phyloP scores from a whole-genome alignment of 495 filamentous ascomycete species.

The Aspergillus steynii region DNA sequence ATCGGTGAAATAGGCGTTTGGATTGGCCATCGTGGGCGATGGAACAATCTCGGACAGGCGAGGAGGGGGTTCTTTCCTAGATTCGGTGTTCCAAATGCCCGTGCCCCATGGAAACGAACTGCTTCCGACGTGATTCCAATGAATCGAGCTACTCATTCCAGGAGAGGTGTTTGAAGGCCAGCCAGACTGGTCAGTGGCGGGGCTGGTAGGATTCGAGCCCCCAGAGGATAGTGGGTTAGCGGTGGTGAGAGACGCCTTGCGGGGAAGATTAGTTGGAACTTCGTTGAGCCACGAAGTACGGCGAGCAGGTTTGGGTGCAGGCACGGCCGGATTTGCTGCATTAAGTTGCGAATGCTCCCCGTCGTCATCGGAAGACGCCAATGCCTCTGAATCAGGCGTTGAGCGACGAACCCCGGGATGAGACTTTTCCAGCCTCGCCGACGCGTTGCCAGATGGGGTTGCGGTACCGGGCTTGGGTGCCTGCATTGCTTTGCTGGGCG shows the following conservation, averaged over 20 bases:
- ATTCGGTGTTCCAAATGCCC: constrained; percentile 74
- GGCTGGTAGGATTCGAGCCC: constrained; percentile 72
- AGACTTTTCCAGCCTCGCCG: constrained; percentile 70
- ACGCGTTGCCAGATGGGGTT: constrained; percentile 37
- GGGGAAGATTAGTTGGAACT: constrained; percentile 42
- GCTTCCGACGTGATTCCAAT: constrained; percentile 57
- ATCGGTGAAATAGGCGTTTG: constrained; percentile 49
- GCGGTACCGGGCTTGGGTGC: constrained; percentile 37
- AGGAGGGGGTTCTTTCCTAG: constrained; percentile 71
- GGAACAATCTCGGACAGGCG: constrained; percentile 74
- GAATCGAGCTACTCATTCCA: constrained; percentile 50
- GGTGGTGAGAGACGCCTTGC: constrained; percentile 51
- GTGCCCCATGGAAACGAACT: constrained; percentile 71
- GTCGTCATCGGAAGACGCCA: constrained; percentile 93
- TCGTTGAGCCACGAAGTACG: constrained; percentile 59
- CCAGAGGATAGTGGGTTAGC: constrained; percentile 68
- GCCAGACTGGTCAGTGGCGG: constrained; percentile 66
- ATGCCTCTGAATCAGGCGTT: constrained; percentile 89
- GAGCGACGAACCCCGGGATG: constrained; percentile 68
- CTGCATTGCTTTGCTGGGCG: constrained; percentile 25
- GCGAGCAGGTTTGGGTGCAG: constrained; percentile 42
- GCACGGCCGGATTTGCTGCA: constrained; percentile 35
- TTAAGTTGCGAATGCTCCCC: constrained; percentile 49
- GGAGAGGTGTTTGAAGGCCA: constrained; percentile 59
- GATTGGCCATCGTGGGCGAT: constrained; percentile 68